Conservation (phyloP, 805 yeast species). For the Ogataea paraovalis region DNA sequence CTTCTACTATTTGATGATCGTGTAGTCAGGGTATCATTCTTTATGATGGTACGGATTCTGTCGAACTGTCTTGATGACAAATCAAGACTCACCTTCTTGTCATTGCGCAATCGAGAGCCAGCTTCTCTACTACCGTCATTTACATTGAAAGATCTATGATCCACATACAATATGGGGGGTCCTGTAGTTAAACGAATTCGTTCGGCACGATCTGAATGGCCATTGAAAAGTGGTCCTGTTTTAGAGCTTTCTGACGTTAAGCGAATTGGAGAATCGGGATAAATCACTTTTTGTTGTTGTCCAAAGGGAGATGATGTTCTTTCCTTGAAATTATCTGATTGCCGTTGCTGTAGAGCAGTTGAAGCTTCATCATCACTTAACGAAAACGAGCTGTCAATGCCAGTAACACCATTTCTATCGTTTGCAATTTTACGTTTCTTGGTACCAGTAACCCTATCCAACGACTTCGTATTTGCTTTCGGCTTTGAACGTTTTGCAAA, state of each 20-base stretch:
- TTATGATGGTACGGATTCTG: background rate
- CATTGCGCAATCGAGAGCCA: no score
- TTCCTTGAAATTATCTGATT: background rate
- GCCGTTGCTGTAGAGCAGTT: background rate
- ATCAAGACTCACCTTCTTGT: no score
- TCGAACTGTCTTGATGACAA: background rate
- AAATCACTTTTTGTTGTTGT: background rate
- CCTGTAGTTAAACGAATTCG: background rate
- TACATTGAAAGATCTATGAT: no score
- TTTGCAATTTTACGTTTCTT: background rate
- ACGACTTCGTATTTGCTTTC: background rate
- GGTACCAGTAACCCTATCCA: background rate
- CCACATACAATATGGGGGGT: no score
- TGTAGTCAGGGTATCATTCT: background rate
- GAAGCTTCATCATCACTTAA: background rate
- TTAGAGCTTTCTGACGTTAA: background rate
- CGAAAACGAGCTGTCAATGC: background rate
- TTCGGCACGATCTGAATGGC: background rate
- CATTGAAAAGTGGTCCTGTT: background rate
- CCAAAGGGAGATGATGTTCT: background rate
- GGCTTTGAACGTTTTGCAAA: background rate
- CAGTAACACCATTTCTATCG: background rate
- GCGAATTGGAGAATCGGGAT: background rate
- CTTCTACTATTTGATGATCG: background rate
- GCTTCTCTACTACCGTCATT: no score